Percentiles rank a stretch among this genome's conserved stretches.
Evolutionary conservation across 1,139 yeast genomes (phyloP).

Genomic region (Kazachstania sp.): DNA sequence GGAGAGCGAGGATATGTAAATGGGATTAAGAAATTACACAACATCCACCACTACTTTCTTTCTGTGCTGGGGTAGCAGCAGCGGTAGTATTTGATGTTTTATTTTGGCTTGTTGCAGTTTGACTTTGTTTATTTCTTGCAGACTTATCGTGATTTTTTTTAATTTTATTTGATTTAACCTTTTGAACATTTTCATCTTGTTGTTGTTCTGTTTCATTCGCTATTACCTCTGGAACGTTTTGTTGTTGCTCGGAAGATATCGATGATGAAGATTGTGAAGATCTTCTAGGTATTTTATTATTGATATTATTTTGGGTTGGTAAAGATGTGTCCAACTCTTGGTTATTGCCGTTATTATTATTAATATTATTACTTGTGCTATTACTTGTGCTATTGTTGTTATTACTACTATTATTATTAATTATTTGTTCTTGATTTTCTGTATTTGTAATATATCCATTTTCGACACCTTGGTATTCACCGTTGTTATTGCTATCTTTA

Average conservation of each 20-base stretch:
- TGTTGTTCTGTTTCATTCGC: not conserved
- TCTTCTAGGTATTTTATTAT: not conserved
- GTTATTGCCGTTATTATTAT: too few species aligned
- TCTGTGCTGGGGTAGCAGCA: not conserved
- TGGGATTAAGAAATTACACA: slow-evolving; percentile 1
- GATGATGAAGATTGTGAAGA: not conserved
- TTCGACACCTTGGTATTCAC: not conserved
- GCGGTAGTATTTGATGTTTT: not conserved
- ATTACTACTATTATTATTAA: too few species aligned
- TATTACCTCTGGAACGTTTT: not conserved
- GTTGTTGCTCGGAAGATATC: not conserved
- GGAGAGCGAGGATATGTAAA: not conserved
- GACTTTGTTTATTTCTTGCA: slow-evolving; percentile 2
- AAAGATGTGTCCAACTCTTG: not conserved
- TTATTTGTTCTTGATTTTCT: not conserved
- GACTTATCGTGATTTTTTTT: not conserved
- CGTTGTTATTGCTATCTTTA: not conserved
- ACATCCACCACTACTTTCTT: slow-evolving; percentile 20
- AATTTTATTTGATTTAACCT: not conserved
- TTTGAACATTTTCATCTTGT: not conserved
- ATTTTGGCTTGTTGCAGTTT: not conserved
- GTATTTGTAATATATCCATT: not conserved
- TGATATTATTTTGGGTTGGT: not conserved
- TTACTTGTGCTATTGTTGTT: too few species aligned
- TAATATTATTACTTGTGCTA: too few species aligned